Conservation (phyloP, 176 grass and related monocot species). For the Secale cereale region DNA sequence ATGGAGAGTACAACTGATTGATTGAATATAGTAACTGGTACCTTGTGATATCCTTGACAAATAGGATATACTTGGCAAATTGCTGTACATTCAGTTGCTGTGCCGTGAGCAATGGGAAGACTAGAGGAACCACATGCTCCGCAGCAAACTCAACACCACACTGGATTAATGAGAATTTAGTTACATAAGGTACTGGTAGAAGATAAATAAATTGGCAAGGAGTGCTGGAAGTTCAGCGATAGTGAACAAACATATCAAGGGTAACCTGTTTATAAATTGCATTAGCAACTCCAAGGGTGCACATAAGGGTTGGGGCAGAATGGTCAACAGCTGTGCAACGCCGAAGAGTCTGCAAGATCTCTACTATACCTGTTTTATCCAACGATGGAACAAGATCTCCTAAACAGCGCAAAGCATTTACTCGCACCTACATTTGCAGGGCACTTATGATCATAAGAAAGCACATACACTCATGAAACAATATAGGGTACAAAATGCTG, state of each 20-base stretch:
- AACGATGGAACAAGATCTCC: constrained; percentile 93
- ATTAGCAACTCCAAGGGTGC: constrained; percentile 91
- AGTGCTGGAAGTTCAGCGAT: neutral
- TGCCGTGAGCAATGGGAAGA: constrained; percentile 85
- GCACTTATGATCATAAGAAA: constrained; percentile 24
- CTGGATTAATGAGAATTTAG: constrained; percentile 44
- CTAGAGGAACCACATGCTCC: constrained; percentile 80
- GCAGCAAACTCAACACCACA: constrained; percentile 81
- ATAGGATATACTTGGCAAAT: constrained; percentile 98
- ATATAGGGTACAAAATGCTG: neutral
- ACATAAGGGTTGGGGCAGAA: constrained; percentile 96
- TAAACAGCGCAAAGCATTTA: constrained; percentile 94
- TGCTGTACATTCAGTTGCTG: constrained; percentile 94
- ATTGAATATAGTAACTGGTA: constrained; percentile 38
- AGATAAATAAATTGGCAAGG: constrained; percentile 3
- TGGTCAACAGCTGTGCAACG: constrained; percentile 94
- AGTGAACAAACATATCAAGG: constrained; percentile 15
- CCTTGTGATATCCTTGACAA: constrained; percentile 97
- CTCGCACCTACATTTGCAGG: constrained; percentile 68
- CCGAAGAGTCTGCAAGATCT: constrained; percentile 78
- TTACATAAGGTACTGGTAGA: constrained; percentile 6
- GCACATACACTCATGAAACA: neutral
- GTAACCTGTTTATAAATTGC: constrained; percentile 89
- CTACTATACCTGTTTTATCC: constrained; percentile 72
- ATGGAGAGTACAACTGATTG: constrained; percentile 3